Base-by-base conservation (phyloP, 2,329 filamentous ascomycete species). In the Stromatinia cepivora region DNA sequence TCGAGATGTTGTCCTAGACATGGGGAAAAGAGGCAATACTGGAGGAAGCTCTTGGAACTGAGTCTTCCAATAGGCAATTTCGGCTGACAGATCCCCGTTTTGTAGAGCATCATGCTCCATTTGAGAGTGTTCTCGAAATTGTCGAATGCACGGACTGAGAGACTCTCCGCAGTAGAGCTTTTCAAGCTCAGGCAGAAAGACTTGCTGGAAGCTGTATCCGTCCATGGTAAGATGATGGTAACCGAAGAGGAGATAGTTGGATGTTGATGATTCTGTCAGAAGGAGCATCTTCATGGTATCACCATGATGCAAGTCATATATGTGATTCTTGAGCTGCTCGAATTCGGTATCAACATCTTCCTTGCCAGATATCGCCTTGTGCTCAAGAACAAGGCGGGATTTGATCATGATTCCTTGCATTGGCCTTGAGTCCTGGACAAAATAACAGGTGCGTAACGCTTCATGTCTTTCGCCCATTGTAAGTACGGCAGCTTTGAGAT, bases 211-310 rank as follows among this genome's bases (percentile, higher is more conserved):
- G 57, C 83, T 83, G 48, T 81, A 70, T 0, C 81, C 83, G 71
- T 87, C 85, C 78, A 86, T 80, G 48, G 79, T 76, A 53, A 87
- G 85, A 72, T 86, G 84, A 70, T 86, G 84, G 62, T 79, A 80
- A 1, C 77, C 76, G 7, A 86, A 62, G 20, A 46, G 34, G 34
- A 34, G 34, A 34, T 34, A 34, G 34, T 34, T 34, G 34, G 34
- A 34, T 34, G 34, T 34, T 34, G 34, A 34, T 34, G 34, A 34
- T 34, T 34, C 34, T 34, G 3, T 3, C 34, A 34, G 34, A 34
- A 34, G 34, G 7, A 34, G 34, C 34, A 34, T 34, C 34, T 34
- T 34, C 34, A 34, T 34, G 34, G 34, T 34, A 34, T 34, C 34
- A 34, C 34, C 34, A 34, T 34, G 34, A 34, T 34, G 34, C 34